These are phyloP conservation scores for Talaromyces trachyspermus DNA, from an alignment of 495 filamentous ascomycete species.

Conservation along the genomic window DNA sequence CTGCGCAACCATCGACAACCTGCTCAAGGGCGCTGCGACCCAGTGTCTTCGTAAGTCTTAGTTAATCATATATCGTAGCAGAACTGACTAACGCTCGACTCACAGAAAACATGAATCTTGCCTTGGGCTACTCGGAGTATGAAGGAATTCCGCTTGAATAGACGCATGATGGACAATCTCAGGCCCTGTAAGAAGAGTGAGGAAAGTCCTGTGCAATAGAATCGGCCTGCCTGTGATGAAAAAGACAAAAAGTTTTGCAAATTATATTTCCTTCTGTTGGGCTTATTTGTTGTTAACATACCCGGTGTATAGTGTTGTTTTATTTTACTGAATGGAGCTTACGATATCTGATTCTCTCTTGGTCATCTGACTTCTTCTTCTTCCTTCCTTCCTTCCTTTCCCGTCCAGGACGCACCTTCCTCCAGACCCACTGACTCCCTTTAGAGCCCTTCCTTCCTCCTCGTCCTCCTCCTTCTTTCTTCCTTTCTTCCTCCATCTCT, in stretches of 20 bases:
- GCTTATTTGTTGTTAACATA: conserved; percentile 4
- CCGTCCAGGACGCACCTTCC: too few species aligned
- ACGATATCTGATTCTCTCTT: neutral
- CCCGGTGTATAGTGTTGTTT: conserved; percentile 4
- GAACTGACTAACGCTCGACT: neutral
- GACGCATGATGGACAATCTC: conserved; percentile 3
- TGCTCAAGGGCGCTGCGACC: conserved; percentile 93
- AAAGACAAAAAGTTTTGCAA: neutral
- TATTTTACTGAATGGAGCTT: conserved; percentile 7
- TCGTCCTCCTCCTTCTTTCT: neutral
- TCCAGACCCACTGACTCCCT: neutral
- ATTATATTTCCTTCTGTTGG: neutral
- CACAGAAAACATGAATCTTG: conserved; percentile 93
- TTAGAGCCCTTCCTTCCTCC: neutral
- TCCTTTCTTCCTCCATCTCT: neutral
- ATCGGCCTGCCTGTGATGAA: neutral
- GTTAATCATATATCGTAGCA: neutral
- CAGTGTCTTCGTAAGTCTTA: conserved; percentile 80
- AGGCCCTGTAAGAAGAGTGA: neutral
- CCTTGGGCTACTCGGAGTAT: conserved; percentile 86
- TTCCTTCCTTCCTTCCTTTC: neutral
- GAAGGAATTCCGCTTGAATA: conserved; percentile 76
- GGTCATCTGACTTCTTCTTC: conserved; percentile 1
- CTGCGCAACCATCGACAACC: conserved; percentile 95
- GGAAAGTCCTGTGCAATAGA: conserved; percentile 3